Base-by-base conservation (phyloP, 495 filamentous ascomycete species). In the Rostrohypoxylon terebratum region DNA sequence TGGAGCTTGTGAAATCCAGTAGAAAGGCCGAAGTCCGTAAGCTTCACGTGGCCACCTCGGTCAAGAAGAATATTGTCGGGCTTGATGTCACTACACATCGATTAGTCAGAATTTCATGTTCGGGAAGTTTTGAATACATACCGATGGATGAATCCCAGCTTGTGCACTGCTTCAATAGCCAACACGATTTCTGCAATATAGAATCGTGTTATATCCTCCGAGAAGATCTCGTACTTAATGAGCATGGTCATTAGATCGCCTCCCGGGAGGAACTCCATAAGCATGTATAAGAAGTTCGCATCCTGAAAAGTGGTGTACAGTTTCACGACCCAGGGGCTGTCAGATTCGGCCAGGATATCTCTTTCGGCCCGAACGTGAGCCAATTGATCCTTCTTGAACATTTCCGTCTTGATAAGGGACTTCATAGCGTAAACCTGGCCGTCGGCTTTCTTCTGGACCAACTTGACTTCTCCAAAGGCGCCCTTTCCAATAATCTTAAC, bases 201-300 rank as follows among this genome's bases (percentile, higher is more conserved):
- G 83, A 99, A 99, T 14, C 96, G 89, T 34, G 96, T 99, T 73
- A 99, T 97, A 66, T 98, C 96, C 78, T 98, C 94, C 0, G 94
- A 96, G 82, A 99, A 99, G 75, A 99, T 97, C 80, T 99, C 96
- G 77, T 99, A 98, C 84, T 98, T 98, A 83, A 99, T 99, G 73
- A 99, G 87, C 96, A 99, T 99, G 34, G 96, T 99, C 96, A 99
- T 99, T 77, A 99, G 81, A 85, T 99, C 96, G 76, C 96, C 96
- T 78, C 96, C 96, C 13, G 96, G 96, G 75, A 98, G 87, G 82
- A 98, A 99, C 81, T 99, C 96, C 96, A 99, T 98, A 64, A 99
- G 88, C 88, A 99, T 92, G 83, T 99, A 98, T 13, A 99, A 86
- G 82, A 97, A 98, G 65, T 94, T 94, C 54, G 86, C 83, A 80